phyloP scores from a whole-genome alignment of 345 rosid genomes.

The Lenwebbia sp. region DNA sequence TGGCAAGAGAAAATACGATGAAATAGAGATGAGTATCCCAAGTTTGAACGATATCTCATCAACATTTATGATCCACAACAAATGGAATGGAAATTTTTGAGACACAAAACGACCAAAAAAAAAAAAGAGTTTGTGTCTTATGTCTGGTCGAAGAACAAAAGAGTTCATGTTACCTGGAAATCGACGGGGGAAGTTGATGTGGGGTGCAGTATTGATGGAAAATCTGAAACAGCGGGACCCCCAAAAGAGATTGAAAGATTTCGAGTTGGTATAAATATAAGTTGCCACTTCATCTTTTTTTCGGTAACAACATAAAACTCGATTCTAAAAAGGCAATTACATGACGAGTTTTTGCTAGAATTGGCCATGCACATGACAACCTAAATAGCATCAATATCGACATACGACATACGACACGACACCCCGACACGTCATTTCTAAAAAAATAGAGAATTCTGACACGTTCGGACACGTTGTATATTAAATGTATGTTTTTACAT shows the following conservation, averaged over 20 bases:
- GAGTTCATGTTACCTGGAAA: not conserved
- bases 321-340: not conserved
- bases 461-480: no score
- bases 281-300: not conserved
- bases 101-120: not conserved
- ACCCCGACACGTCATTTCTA: no score
- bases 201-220: not conserved
- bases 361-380: not conserved
- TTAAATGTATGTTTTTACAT: no score
- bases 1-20: not conserved
- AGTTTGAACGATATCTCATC: not conserved
- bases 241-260: not conserved
- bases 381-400: no score
- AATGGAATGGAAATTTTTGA: not conserved
- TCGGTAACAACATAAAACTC: not conserved
- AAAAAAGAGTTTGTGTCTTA: not conserved
- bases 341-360: not conserved
- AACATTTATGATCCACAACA: not conserved
- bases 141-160: not conserved
- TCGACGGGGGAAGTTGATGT: not conserved
- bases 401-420: no score
- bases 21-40: not conserved
- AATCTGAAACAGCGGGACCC: not conserved
- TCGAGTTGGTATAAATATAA: not conserved
- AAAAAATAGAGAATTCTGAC: no score